phyloP scores from a whole-genome alignment of 768 basidiomycete species.

The Auricularia auricula-judae region DNA sequence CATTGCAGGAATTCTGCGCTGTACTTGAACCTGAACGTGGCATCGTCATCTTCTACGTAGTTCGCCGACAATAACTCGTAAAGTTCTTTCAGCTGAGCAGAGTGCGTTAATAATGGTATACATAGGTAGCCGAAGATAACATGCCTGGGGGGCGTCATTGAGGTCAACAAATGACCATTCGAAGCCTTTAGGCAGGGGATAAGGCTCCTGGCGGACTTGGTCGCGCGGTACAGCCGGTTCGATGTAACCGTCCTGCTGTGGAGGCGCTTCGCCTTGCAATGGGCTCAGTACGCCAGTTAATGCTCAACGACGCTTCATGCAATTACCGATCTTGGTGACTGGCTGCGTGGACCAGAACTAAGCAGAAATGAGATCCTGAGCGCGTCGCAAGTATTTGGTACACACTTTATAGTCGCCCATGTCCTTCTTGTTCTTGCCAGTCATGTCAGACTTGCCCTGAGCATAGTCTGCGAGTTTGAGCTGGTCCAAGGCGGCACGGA shows the following conservation, averaged over 20 bases:
- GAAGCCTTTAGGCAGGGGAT: conserved; percentile 83
- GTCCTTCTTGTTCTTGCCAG: conserved; percentile 67
- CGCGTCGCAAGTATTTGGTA: not conserved
- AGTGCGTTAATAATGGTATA: not conserved
- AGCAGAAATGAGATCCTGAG: not conserved
- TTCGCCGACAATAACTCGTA: conserved; percentile 85
- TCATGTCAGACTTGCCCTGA: conserved; percentile 68
- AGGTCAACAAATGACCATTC: conserved; percentile 84
- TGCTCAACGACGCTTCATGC: not conserved
- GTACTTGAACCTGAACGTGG: conserved; percentile 94
- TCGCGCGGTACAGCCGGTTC: conserved; percentile 67
- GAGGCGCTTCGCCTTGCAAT: conserved; percentile 45
- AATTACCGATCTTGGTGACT: conserved; percentile 73
- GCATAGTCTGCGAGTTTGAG: conserved; percentile 78
- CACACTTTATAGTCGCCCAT: conserved; percentile 82
- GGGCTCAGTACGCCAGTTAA: conserved; percentile 1
- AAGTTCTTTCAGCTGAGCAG: conserved; percentile 79
- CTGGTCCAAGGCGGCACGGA: conserved; percentile 60
- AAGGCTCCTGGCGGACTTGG: conserved; percentile 81
- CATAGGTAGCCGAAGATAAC: conserved; percentile 4
- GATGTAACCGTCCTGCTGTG: conserved; percentile 75
- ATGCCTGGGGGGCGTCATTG: conserved; percentile 59
- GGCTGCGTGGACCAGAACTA: conserved; percentile 98
- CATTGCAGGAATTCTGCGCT: conserved; percentile 89
- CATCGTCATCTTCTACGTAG: conserved; percentile 95